These are phyloP conservation scores for Solanum stenotomum DNA, from an alignment of 257 asterid species.

Conservation along the genomic window DNA sequence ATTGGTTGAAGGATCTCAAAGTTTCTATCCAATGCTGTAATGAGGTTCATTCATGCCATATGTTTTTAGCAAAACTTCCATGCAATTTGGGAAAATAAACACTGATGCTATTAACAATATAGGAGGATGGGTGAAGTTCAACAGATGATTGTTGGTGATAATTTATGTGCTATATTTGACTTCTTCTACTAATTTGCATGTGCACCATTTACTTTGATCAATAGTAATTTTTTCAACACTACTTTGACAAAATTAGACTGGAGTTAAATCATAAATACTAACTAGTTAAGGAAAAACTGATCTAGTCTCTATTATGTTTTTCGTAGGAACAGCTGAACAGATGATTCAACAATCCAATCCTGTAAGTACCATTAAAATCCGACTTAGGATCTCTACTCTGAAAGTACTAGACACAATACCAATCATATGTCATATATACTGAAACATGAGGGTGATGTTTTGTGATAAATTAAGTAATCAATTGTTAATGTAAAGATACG, in stretches of 20 bases:
- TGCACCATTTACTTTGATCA: neutral
- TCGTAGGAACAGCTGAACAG: neutral
- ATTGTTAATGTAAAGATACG: neutral
- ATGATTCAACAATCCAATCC: neutral
- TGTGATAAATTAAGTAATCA: neutral
- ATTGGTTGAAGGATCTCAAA: neutral
- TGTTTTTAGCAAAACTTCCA: neutral
- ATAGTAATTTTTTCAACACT: neutral
- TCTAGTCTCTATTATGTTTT: neutral
- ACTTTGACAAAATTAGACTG: neutral
- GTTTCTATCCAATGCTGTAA: neutral
- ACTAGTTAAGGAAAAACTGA: neutral
- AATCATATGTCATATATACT: neutral
- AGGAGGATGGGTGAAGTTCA: neutral
- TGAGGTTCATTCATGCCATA: neutral
- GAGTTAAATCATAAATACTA: neutral
- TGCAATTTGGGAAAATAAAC: neutral
- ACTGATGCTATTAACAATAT: neutral
- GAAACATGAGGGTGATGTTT: neutral
- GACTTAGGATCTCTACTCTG: neutral
- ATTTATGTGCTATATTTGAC: neutral
- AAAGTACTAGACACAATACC: neutral
- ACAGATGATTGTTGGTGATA: neutral
- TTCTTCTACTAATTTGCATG: neutral
- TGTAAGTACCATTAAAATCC: neutral